These are phyloP conservation scores for Suillus lakei DNA, from an alignment of 768 basidiomycete genomes.

Conservation along the genomic window DNA sequence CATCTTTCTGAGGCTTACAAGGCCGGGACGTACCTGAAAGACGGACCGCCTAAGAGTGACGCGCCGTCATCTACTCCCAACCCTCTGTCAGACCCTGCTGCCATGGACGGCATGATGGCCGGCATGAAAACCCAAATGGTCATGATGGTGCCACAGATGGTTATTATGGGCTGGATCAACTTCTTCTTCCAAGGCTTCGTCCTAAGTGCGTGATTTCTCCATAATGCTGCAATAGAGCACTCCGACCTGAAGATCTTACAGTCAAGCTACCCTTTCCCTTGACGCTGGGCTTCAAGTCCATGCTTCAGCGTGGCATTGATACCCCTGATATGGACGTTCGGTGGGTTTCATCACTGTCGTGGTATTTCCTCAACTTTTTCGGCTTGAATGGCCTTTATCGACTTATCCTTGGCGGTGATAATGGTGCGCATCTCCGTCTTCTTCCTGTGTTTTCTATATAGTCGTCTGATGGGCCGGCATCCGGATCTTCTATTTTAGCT, in stretches of 20 bases:
- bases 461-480: slow-evolving; percentile 19
- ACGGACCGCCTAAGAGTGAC: slow-evolving; percentile 73
- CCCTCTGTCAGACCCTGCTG: slow-evolving; percentile 85
- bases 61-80: slow-evolving; percentile 67
- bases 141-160: slow-evolving; percentile 98
- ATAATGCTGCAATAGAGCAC: slow-evolving; percentile 7
- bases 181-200: slow-evolving; percentile 99
- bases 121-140: slow-evolving; percentile 99
- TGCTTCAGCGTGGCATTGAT: slow-evolving; percentile 95
- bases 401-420: slow-evolving; percentile 88
- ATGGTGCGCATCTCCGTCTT: slow-evolving; percentile 57
- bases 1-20: slow-evolving; percentile 74
- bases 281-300: slow-evolving; percentile 95
- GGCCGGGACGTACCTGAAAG: slow-evolving; percentile 84
- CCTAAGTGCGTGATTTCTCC: slow-evolving; percentile 69
- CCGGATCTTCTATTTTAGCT: slow-evolving; percentile 47
- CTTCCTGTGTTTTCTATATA: slow-evolving; percentile 9
- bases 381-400: slow-evolving; percentile 96
- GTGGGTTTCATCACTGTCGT: slow-evolving; percentile 98
- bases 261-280: slow-evolving; percentile 97
- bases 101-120: slow-evolving; percentile 99
- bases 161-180: slow-evolving; percentile 99
- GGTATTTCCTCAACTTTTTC: slow-evolving; percentile 99
- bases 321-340: slow-evolving; percentile 97
- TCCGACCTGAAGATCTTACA: slow-evolving; percentile 35